Evolutionary conservation across 257 asterid species (phyloP), one percentile per base, ranked within the genome.

Genomic region (Plectranthus barbatus): DNA sequence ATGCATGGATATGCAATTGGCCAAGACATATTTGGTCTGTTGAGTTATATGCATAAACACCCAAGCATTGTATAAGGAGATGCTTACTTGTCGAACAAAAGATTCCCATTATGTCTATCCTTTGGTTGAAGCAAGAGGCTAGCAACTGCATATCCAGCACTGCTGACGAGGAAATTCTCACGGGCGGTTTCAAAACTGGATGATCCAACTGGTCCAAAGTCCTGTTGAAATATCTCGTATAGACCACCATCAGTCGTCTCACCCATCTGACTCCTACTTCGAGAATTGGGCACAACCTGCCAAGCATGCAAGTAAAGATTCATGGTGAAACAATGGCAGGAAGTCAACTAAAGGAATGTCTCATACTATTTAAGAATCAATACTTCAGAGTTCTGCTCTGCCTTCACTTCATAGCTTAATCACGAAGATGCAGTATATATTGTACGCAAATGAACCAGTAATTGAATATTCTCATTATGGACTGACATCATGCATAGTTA

Each of bases 71-170:
- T 18, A 24, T 11, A 39, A 40, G 9, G 57, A 48, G 65, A 39
- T 42, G 73, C 90, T 72, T 85, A 87, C 99, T 60, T 87, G 87
- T 93, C 99, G 73, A 93, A 87, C 82, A 93, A 76, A 75, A 93
- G 96, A 78, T 93, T 93, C 62, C 99, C 99, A 34, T 93, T 93
- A 77, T 93, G 99, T 69, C 99, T 87, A 75, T 93, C 99, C 85
- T 93, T 93, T 5, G 97, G 99, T 74, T 93, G 99, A 77, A 93
- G 97, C 90, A 93, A 80, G 79, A 93, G 83, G 73, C 99, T 90
- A 47, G 99, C 99, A 75, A 93, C 99, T 70, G 99, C 99, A 87
- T 93, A 93, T 64, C 99, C 99, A 57, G 99, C 99, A 79, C 99
- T 90, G 79, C 99, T 93, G 48, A 90, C 67, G 70, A 93, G 91